These are phyloP conservation scores for Talaromyces islandicus DNA, from an alignment of 2,329 filamentous ascomycete genomes.

Conservation along the genomic window DNA sequence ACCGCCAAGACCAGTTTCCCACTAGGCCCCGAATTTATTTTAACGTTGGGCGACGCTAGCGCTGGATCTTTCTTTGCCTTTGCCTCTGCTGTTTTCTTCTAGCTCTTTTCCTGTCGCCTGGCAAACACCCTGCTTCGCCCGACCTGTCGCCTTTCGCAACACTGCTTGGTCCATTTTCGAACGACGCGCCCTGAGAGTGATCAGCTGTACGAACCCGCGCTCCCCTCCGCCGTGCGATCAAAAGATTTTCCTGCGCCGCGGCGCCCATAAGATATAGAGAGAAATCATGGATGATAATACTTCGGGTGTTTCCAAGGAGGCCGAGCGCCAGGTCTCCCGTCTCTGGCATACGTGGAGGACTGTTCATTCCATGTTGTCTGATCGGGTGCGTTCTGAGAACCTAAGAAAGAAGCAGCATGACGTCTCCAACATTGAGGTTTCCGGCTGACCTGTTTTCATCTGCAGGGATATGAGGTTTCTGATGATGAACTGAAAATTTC, in stretches of 20 bases:
- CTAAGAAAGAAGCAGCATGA: neutral
- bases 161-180: neutral
- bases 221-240: neutral
- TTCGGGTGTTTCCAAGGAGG: slow-evolving; percentile 29
- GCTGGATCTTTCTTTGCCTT: neutral
- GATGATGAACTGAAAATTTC: slow-evolving; percentile 85
- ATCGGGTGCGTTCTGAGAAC: slow-evolving; percentile 56
- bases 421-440: neutral
- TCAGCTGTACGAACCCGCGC: neutral
- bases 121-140: neutral
- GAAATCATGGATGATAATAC: slow-evolving; percentile 33
- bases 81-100: neutral
- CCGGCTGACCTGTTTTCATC: neutral
- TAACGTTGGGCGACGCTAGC: neutral
- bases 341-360: slow-evolving; percentile 95
- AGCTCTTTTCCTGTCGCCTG: neutral
- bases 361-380: slow-evolving; percentile 87
- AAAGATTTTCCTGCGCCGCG: slow-evolving; percentile 6
- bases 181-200: neutral
- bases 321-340: slow-evolving; percentile 48
- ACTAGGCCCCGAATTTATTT: neutral
- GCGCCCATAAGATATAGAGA: slow-evolving; percentile 5
- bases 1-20: slow-evolving; percentile 1
- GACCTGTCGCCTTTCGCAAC: neutral
- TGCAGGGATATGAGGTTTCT: slow-evolving; percentile 83